phyloP scores from a whole-genome alignment of 139 green algal species.

The Asterochloris erici region DNA sequence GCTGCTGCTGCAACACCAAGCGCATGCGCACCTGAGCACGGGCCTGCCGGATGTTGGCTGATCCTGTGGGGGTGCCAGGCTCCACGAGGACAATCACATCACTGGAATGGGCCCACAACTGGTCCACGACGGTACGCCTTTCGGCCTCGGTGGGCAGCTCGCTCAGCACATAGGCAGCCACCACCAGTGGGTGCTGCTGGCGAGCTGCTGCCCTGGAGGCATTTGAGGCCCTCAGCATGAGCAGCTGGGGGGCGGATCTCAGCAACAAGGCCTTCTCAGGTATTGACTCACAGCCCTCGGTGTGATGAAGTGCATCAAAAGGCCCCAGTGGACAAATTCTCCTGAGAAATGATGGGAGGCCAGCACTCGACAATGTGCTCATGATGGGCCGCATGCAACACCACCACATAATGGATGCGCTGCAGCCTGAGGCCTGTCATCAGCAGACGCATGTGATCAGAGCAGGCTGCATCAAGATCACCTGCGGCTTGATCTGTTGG shows the following conservation, averaged over 20 bases:
- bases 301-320: too few species aligned
- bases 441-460: too few species aligned
- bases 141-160: constrained; percentile 44
- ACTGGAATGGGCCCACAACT: constrained; percentile 38
- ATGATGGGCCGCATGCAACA: too few species aligned
- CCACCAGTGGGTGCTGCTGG: constrained; percentile 52
- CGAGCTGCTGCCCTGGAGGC: background rate
- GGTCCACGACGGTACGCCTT: constrained; percentile 21
- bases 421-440: too few species aligned
- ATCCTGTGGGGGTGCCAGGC: constrained; percentile 69
- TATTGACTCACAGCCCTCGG: too few species aligned
- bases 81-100: constrained; percentile 75
- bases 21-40: constrained; percentile 26
- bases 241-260: background rate
- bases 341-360: too few species aligned
- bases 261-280: too few species aligned
- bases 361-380: too few species aligned
- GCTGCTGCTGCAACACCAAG: background rate
- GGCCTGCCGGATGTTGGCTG: constrained; percentile 43
- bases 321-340: too few species aligned
- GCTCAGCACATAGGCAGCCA: constrained; percentile 59
- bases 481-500: background rate
- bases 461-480: too few species aligned
- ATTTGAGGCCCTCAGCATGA: background rate
- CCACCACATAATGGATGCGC: too few species aligned